A percentile compares a stretch with the other conserved stretches of the same genome.
Conservation (phyloP, 805 yeast genomes). For the Wickerhamomyces ciferrii region DNA sequence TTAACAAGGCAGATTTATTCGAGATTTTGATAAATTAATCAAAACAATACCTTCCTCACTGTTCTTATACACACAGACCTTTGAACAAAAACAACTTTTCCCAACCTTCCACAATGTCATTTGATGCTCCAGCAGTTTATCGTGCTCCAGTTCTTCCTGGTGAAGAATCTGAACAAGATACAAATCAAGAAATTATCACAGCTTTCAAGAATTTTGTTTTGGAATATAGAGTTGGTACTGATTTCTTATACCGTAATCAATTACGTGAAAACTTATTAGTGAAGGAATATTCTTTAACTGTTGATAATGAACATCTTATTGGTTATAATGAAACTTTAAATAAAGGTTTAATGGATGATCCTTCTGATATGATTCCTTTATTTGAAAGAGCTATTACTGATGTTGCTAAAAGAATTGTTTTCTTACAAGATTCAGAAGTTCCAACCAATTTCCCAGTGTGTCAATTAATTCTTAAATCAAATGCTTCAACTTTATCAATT, state of each 20-base stretch:
- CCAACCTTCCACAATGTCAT: conserved; percentile 12
- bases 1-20: background rate
- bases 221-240: conserved; percentile 79
- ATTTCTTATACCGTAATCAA: conserved; percentile 86
- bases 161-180: conserved; percentile 59
- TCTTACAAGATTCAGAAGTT: conserved; percentile 40
- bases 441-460: conserved; percentile 67
- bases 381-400: conserved; percentile 82
- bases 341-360: conserved; percentile 79
- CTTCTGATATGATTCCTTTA: conserved; percentile 79
- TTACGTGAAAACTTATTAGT: conserved; percentile 81
- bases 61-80: too few species aligned
- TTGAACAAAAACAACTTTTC: too few species aligned
- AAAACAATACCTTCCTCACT: too few species aligned
- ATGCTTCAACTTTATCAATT: conserved; percentile 65
- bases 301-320: conserved; percentile 79
- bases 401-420: conserved; percentile 66
- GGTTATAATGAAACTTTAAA: conserved; percentile 87
- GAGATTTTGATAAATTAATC: too few species aligned
- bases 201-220: conserved; percentile 79
- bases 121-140: conserved; percentile 48
- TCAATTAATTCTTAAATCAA: conserved; percentile 73
- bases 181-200: conserved; percentile 63
- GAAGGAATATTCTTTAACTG: conserved; percentile 65
- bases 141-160: conserved; percentile 87